These are phyloP conservation scores for Spathaspora hagerdaliae DNA, from an alignment of 805 yeast genomes.

Conservation along the genomic window DNA sequence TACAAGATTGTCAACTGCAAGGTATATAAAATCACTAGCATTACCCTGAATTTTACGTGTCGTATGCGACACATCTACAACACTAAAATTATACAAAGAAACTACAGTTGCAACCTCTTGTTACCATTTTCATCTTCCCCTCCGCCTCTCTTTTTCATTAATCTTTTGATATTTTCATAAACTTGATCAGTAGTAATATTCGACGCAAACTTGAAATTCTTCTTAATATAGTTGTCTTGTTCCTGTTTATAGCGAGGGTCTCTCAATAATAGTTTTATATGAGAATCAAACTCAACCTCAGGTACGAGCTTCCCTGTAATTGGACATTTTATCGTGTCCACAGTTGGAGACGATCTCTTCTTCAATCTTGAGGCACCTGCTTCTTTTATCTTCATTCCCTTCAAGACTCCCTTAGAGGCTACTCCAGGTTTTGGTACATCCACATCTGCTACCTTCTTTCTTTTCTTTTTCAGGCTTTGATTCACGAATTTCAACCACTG, in stretches of 20 bases:
- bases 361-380: slow-evolving; percentile 66
- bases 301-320: slow-evolving; percentile 68
- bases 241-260: slow-evolving; percentile 79
- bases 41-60: no score
- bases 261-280: slow-evolving; percentile 61
- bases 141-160: slow-evolving; percentile 27
- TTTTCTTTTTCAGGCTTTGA: background rate
- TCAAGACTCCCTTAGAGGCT: slow-evolving; percentile 9
- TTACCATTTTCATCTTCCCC: background rate
- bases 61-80: no score
- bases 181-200: slow-evolving; percentile 57
- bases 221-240: slow-evolving; percentile 54
- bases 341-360: slow-evolving; percentile 11
- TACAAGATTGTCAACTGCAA: no score
- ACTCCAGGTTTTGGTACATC: slow-evolving; percentile 12
- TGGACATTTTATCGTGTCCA: slow-evolving; percentile 59
- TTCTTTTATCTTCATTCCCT: slow-evolving; percentile 61
- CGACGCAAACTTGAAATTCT: slow-evolving; percentile 45
- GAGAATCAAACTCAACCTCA: slow-evolving; percentile 66
- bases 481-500: slow-evolving; percentile 3
- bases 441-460: background rate
- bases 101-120: background rate
- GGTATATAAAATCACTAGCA: no score
- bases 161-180: slow-evolving; percentile 54
- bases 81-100: no score